Conservation (phyloP, 352 stramenopile genomes). For the Globisporangium yorkense region DNA sequence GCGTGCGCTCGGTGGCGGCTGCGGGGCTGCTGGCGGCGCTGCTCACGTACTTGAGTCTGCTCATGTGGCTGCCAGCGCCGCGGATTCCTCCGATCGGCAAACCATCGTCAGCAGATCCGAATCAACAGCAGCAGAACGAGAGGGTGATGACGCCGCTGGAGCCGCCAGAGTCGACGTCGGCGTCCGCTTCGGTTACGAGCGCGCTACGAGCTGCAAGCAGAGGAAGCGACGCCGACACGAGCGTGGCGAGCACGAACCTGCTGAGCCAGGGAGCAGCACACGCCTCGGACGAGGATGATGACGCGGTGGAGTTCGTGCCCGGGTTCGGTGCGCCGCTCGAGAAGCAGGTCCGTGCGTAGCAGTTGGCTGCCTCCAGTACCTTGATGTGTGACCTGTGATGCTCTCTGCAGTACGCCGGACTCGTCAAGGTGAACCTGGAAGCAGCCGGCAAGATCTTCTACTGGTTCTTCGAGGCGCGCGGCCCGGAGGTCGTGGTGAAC, state of each 20-base stretch:
- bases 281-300: constrained; percentile 9
- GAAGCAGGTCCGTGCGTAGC: constrained; percentile 34
- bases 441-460: constrained; percentile 72
- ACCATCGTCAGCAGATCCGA: neutral
- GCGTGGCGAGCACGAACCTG: constrained; percentile 6
- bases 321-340: constrained; percentile 64
- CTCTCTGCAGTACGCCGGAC: constrained; percentile 51
- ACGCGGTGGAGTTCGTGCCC: constrained; percentile 55
- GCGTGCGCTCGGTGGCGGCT: neutral
- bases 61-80: neutral
- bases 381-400: constrained; percentile 16
- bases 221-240: neutral
- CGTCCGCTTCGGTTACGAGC: neutral
- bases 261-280: constrained; percentile 4
- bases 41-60: neutral
- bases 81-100: neutral
- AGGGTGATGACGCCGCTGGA: neutral
- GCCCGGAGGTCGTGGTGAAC: constrained; percentile 27
- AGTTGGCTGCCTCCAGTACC: constrained; percentile 13
- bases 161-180: neutral
- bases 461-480: constrained; percentile 81
- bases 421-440: constrained; percentile 52
- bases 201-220: neutral
- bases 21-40: neutral
- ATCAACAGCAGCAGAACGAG: constrained; percentile 1